Conservation (phyloP, 108 stramenopile species). For the Aurantiochytrium sp. region DNA sequence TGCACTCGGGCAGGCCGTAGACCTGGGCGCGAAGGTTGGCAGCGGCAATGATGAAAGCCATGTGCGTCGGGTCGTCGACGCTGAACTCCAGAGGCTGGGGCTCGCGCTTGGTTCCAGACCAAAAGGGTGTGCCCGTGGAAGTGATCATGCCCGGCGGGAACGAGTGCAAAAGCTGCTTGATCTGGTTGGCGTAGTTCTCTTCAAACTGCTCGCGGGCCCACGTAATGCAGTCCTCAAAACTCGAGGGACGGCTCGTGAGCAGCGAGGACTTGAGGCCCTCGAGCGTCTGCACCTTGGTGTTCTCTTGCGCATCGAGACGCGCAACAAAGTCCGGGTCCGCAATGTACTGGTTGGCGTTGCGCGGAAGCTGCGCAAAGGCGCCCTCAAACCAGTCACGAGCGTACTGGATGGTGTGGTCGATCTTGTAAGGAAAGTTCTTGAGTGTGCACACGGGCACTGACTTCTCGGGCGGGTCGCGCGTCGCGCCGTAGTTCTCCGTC, state of each 20-base stretch:
- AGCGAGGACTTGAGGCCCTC: slow-evolving; percentile 65
- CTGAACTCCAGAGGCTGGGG: slow-evolving; percentile 80
- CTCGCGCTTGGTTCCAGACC: slow-evolving; percentile 61
- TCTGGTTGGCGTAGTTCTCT: slow-evolving; percentile 81
- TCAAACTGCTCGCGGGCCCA: slow-evolving; percentile 94
- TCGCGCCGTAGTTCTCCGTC: slow-evolving; percentile 96
- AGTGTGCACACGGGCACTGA: slow-evolving; percentile 94
- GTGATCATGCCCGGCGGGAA: slow-evolving; percentile 90
- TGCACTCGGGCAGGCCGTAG: slow-evolving; percentile 31
- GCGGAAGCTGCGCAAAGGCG: slow-evolving; percentile 83
- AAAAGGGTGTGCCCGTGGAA: slow-evolving; percentile 73
- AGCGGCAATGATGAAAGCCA: slow-evolving; percentile 82
- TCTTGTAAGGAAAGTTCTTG: slow-evolving; percentile 98
- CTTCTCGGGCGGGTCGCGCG: slow-evolving; percentile 95
- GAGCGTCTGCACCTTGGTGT: slow-evolving; percentile 78
- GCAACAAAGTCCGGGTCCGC: slow-evolving; percentile 61
- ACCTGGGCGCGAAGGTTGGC: slow-evolving; percentile 79
- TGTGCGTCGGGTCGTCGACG: slow-evolving; percentile 66
- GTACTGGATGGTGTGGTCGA: slow-evolving; percentile 96
- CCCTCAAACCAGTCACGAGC: slow-evolving; percentile 98
- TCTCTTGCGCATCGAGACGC: slow-evolving; percentile 71
- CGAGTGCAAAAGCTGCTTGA: slow-evolving; percentile 84
- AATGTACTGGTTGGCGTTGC: slow-evolving; percentile 87
- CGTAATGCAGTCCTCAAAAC: slow-evolving; percentile 82
- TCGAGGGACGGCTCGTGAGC: slow-evolving; percentile 71